Conservation (phyloP, 2,329 filamentous ascomycete genomes). For the Plectosphaerella plurivora region DNA sequence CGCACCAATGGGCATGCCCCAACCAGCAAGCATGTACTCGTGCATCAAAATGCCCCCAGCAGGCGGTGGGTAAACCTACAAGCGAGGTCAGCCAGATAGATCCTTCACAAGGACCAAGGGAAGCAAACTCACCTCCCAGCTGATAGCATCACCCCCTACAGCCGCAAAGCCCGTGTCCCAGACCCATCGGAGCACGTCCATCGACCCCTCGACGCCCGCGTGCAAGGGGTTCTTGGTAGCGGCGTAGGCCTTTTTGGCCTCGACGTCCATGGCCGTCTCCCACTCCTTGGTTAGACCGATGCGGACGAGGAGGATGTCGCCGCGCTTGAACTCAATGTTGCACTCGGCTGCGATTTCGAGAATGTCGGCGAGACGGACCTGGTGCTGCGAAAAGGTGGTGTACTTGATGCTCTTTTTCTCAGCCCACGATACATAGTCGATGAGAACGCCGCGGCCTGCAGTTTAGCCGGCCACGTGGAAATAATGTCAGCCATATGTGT, state of each 20-base stretch:
- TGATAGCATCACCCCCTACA: slow-evolving; percentile 35
- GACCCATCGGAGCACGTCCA: slow-evolving; percentile 33
- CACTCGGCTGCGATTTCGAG: slow-evolving; percentile 27
- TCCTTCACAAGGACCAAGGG: slow-evolving; percentile 14
- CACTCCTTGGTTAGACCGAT: slow-evolving; percentile 25
- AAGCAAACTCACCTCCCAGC: slow-evolving; percentile 33
- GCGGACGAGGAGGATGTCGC: slow-evolving; percentile 48
- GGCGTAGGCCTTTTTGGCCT: slow-evolving; percentile 19
- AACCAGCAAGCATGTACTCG: slow-evolving; percentile 42
- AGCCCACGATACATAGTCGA: slow-evolving; percentile 49
- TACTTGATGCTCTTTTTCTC: slow-evolving; percentile 44
- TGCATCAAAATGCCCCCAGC: slow-evolving; percentile 32
- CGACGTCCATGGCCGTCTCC: slow-evolving; percentile 17
- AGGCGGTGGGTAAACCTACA: slow-evolving; percentile 18
- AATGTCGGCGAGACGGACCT: slow-evolving; percentile 32
- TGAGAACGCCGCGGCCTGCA: slow-evolving; percentile 42
- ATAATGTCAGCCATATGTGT: slow-evolving; percentile 27
- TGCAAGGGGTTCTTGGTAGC: slow-evolving; percentile 20
- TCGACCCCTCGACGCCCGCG: slow-evolving; percentile 32
- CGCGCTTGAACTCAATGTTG: slow-evolving; percentile 38
- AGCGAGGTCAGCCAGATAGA: slow-evolving; percentile 13
- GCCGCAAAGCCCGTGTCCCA: slow-evolving; percentile 41
- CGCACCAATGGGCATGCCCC: slow-evolving; percentile 44
- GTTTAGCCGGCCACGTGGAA: background rate
- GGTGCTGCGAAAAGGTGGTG: slow-evolving; percentile 45